Conservation (phyloP, 352 stramenopile genomes). For the Phytophthora foliorum region DNA sequence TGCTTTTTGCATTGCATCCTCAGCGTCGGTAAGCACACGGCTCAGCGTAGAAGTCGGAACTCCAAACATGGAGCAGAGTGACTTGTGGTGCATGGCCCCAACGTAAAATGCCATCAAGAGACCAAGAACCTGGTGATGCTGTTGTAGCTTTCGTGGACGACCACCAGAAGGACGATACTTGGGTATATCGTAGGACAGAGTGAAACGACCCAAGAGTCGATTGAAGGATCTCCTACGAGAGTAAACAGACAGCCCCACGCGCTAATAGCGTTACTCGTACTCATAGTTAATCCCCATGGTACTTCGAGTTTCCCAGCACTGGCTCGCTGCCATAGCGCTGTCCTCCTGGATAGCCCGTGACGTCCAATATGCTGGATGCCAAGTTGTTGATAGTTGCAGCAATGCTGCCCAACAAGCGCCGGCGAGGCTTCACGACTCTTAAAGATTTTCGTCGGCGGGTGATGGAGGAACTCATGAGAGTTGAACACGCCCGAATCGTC, state of each 20-base stretch:
- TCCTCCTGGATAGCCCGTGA: too few relatives aligned
- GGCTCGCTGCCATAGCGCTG: too few relatives aligned
- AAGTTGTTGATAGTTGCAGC: too few relatives aligned
- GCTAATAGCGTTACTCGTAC: too few relatives aligned
- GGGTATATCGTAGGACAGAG: neutral
- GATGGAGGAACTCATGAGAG: too few relatives aligned
- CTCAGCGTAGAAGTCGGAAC: neutral
- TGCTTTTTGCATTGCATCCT: neutral
- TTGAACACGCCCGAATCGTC: too few relatives aligned
- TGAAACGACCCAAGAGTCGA: neutral
- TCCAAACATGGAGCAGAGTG: neutral
- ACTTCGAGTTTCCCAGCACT: too few relatives aligned
- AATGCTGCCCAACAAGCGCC: too few relatives aligned
- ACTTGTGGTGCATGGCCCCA: neutral
- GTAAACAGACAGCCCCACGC: too few relatives aligned
- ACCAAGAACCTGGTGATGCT: neutral
- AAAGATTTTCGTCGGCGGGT: too few relatives aligned
- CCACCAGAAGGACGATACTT: neutral
- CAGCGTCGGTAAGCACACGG: neutral
- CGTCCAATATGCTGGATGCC: too few relatives aligned
- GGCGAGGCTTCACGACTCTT: too few relatives aligned
- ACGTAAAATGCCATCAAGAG: neutral
- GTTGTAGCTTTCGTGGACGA: neutral
- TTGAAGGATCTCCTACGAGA: neutral
- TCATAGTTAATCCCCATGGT: neutral